phyloP scores from a whole-genome alignment of 2,329 filamentous ascomycete genomes.

The Fusarium decemcellulare region DNA sequence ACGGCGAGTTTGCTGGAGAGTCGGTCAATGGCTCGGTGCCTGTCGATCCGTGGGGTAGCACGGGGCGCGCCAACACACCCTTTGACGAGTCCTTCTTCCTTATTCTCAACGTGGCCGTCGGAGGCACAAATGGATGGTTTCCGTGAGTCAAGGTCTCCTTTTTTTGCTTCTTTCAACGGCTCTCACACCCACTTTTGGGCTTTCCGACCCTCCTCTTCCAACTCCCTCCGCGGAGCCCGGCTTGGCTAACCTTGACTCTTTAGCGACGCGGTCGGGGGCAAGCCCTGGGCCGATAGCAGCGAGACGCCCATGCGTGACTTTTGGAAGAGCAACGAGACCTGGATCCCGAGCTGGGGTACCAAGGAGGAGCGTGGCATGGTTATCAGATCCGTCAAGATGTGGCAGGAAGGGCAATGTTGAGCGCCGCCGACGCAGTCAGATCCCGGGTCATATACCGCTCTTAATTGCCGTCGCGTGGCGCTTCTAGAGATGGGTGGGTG shows the following conservation, averaged over 20 bases:
- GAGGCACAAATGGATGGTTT: slow-evolving; percentile 63
- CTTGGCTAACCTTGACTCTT: slow-evolving; percentile 25
- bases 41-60: slow-evolving; percentile 60
- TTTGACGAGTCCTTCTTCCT: slow-evolving; percentile 66
- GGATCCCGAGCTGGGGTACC: slow-evolving; percentile 57
- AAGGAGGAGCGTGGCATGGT: slow-evolving; percentile 56
- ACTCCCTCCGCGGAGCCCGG: too few relatives aligned
- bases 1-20: slow-evolving; percentile 56
- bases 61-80: slow-evolving; percentile 57
- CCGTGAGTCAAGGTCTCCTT: slow-evolving; percentile 43
- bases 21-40: slow-evolving; percentile 58
- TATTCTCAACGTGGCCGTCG: slow-evolving; percentile 65
- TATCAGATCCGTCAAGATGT: slow-evolving; percentile 62
- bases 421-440: neutral
- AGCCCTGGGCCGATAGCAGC: slow-evolving; percentile 60
- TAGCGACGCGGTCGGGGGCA: slow-evolving; percentile 57
- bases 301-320: slow-evolving; percentile 57
- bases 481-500: neutral
- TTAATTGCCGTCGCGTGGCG: slow-evolving; percentile 6
- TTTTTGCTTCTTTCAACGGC: neutral
- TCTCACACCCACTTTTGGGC: slow-evolving; percentile 6
- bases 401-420: slow-evolving; percentile 53
- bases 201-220: slow-evolving; percentile 4
- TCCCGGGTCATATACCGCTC: too few relatives aligned
- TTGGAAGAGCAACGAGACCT: slow-evolving; percentile 55